These are phyloP conservation scores for Globisporangium perplexum DNA, from an alignment of 352 stramenopile genomes.

Conservation along the genomic window DNA sequence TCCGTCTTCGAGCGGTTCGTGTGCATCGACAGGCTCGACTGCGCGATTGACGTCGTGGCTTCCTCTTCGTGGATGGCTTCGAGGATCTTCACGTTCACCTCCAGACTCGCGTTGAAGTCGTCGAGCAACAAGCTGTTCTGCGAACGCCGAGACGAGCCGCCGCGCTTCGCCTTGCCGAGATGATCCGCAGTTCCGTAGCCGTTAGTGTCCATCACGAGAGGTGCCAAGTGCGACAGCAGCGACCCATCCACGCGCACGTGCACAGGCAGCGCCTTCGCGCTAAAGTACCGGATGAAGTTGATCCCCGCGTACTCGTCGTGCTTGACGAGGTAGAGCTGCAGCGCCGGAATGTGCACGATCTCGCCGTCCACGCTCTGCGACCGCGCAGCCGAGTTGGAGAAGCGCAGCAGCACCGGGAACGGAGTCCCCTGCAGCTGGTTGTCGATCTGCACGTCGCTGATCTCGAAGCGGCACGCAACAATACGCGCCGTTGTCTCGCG, in stretches of 20 bases:
- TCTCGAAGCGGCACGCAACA: constrained; percentile 56
- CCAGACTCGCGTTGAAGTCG: constrained; percentile 69
- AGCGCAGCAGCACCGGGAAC: constrained; percentile 81
- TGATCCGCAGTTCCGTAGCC: constrained; percentile 21
- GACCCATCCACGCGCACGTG: constrained; percentile 80
- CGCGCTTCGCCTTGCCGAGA: constrained; percentile 15
- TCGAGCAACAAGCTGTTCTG: constrained; percentile 51
- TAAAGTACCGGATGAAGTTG: constrained; percentile 86
- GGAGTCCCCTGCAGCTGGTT: constrained; percentile 80
- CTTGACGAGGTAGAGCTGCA: constrained; percentile 76
- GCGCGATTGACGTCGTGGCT: constrained; percentile 33
- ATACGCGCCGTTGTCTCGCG: constrained; percentile 50
- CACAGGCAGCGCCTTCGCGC: constrained; percentile 55
- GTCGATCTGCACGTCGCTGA: constrained; percentile 84
- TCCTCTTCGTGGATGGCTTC: constrained; percentile 64
- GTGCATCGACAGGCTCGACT: constrained; percentile 26
- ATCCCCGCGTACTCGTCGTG: constrained; percentile 84
- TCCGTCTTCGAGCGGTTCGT: constrained; percentile 22
- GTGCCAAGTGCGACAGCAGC: constrained; percentile 69
- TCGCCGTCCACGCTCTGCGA: constrained; percentile 46
- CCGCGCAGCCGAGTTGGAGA: constrained; percentile 55
- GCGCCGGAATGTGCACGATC: constrained; percentile 48
- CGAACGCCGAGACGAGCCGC: constrained; percentile 18
- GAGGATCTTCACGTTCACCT: constrained; percentile 66
- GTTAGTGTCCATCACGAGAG: constrained; percentile 54